Evolutionary conservation across 176 grass and related monocot species (phyloP), one percentile per base, ranked within the genome.

Genomic region (Eleusine indica): DNA sequence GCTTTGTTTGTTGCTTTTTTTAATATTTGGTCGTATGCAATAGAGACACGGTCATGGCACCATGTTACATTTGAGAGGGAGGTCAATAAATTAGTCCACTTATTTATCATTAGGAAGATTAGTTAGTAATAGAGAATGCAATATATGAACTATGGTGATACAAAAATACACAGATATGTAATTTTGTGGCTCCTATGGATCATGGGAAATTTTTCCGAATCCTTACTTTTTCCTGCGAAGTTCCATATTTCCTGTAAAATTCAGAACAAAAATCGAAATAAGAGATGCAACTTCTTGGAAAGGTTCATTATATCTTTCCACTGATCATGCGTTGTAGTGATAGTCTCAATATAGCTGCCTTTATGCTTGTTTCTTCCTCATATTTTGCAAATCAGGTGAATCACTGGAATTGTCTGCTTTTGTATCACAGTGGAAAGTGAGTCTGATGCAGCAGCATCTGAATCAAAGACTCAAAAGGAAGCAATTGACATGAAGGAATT

Each of bases 401-500:
- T 75, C 14, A 90, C 47, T 66, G 5, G 22, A 51, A 77, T 73
- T 61, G 16, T 86, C 32, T 67, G 15, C 49, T 74, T 43, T 74
- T 60, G 53, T 84, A 40, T 88, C 77, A 37, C 89, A 98, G 91
- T 75, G 66, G 93, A 99, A 74, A 74, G 81, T 43, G 96, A 99
- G 70, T 72, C 82, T 84, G 93, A 96, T 85, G 85, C 75, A 19
- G 60, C 66, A 53, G 82, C 80, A 28, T 81, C 91, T 86, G 96
- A 94, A 85, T 76, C 75, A 21, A 99, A 94, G 82, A 72, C 66
- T 16, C 84, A 87, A 57, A 99, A 99, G 89, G 96, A 94, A 83
- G 60, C 93, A 84, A 89, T 99, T 48, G 86, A 99, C 52, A 68
- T 96, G 16, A 99, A 99, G 85, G 96, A 99, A 85, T 54, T 99